phyloP scores from a whole-genome alignment of 148 eudicot genomes.

The Cornus controversa region DNA sequence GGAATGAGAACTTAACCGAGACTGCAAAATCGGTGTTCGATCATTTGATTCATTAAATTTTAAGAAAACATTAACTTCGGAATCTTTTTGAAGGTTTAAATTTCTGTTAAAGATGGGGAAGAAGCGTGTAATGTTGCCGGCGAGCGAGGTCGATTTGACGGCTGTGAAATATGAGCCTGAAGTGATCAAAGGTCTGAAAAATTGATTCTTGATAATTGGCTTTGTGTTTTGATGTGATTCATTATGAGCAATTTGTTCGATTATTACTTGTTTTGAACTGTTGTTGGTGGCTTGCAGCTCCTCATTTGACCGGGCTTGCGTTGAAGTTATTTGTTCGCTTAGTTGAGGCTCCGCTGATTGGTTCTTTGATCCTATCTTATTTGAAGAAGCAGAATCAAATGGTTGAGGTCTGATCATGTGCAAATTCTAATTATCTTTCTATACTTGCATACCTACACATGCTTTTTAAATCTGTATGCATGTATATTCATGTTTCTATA shows the following conservation, averaged over 20 bases:
- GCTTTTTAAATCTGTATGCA: background rate
- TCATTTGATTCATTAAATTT: background rate
- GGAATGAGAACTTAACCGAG: background rate
- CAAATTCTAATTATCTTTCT: no score
- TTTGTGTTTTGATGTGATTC: background rate
- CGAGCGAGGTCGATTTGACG: constrained; percentile 63
- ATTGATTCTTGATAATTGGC: background rate
- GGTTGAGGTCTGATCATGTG: constrained; percentile 44
- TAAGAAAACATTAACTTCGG: background rate
- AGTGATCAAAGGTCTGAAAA: constrained; percentile 45
- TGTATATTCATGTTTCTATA: background rate
- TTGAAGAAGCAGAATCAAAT: constrained; percentile 80
- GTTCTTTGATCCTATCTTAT: constrained; percentile 49
- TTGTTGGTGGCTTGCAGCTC: constrained; percentile 56
- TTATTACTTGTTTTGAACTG: background rate
- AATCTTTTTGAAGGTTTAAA: background rate
- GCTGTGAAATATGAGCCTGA: constrained; percentile 64
- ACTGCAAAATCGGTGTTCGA: background rate
- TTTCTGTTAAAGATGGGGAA: constrained; percentile 61
- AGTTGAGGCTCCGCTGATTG: constrained; percentile 63
- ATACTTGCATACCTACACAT: no score
- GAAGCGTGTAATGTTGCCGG: constrained; percentile 71
- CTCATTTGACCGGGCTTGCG: constrained; percentile 67
- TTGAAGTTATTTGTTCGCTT: constrained; percentile 56
- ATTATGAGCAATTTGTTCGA: background rate